phyloP scores from a whole-genome alignment of 1,284 basidiomycete species.

The Xanthoconium separans region DNA sequence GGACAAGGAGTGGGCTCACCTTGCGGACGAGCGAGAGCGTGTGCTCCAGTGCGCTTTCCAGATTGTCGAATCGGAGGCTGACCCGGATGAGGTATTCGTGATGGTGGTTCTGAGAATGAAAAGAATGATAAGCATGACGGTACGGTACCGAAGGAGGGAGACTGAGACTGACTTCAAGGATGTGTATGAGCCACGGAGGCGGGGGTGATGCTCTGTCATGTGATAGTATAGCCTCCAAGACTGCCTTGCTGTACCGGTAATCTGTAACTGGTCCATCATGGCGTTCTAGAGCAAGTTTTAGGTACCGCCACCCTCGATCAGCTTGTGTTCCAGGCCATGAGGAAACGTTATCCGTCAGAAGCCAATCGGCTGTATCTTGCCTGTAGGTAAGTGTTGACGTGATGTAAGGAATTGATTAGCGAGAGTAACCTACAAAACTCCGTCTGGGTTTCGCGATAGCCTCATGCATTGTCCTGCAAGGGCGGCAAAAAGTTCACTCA shows the following conservation, averaged over 20 bases:
- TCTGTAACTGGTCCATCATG: constrained; percentile 77
- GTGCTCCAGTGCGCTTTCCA: constrained; percentile 78
- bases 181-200: constrained; percentile 81
- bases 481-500: constrained; percentile 81
- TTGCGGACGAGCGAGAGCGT: constrained; percentile 68
- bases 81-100: constrained; percentile 78
- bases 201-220: constrained; percentile 61
- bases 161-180: constrained; percentile 55
- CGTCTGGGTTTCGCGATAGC: constrained; percentile 59
- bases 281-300: constrained; percentile 76
- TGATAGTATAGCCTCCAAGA: constrained; percentile 75
- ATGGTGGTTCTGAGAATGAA: constrained; percentile 55
- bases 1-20: constrained; percentile 41
- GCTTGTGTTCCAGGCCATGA: constrained; percentile 82
- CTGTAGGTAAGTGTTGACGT: constrained; percentile 36
- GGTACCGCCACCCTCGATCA: constrained; percentile 86
- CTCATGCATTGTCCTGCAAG: constrained; percentile 81
- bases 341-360: constrained; percentile 75
- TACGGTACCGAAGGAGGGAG: constrained; percentile 3
- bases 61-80: constrained; percentile 73
- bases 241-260: constrained; percentile 72
- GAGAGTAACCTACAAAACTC: constrained; percentile 46
- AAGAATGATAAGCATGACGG: constrained; percentile 9
- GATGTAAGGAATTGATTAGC: constrained; percentile 1
- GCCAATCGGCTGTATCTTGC: constrained; percentile 73